phyloP scores from a whole-genome alignment of 148 eudicot species.

The Vaccinium vitisidaea region DNA sequence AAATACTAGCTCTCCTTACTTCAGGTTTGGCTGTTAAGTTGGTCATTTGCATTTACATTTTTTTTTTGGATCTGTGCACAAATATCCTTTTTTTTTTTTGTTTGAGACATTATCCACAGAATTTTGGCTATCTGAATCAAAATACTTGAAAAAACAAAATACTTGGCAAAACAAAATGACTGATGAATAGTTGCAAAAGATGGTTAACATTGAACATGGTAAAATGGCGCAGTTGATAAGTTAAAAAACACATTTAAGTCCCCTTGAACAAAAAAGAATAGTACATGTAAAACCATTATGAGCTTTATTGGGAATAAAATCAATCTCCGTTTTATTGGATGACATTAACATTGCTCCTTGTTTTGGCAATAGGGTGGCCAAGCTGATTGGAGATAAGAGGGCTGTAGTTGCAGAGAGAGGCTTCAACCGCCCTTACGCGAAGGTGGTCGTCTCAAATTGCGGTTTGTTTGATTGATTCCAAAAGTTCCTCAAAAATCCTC shows the following conservation, averaged over 20 bases:
- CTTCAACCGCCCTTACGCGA: conserved; percentile 88
- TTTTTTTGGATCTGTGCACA: background rate
- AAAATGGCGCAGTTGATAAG: background rate
- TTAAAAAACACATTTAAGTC: background rate
- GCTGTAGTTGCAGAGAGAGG: conserved; percentile 98
- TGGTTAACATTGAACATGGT: background rate
- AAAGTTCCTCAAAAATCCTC: background rate
- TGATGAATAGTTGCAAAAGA: conserved; percentile 2
- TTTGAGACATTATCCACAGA: too few species aligned
- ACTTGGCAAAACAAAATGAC: background rate
- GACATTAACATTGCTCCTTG: conserved; percentile 28
- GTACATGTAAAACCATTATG: background rate
- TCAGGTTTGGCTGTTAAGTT: conserved; percentile 55
- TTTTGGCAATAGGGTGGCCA: conserved; percentile 27
- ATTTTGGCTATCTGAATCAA: too few species aligned
- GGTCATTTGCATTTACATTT: background rate
- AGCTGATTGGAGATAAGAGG: conserved; percentile 63
- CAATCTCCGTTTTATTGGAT: background rate
- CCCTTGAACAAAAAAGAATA: background rate
- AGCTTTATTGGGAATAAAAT: too few species aligned
- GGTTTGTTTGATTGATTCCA: conserved; percentile 53
- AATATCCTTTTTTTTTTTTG: background rate
- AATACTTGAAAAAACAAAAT: too few species aligned
- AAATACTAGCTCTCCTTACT: conserved; percentile 82
- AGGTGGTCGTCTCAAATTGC: conserved; percentile 72